phyloP scores from a whole-genome alignment of 176 grass and related monocot species.

The Tillandsia leiboldiana region DNA sequence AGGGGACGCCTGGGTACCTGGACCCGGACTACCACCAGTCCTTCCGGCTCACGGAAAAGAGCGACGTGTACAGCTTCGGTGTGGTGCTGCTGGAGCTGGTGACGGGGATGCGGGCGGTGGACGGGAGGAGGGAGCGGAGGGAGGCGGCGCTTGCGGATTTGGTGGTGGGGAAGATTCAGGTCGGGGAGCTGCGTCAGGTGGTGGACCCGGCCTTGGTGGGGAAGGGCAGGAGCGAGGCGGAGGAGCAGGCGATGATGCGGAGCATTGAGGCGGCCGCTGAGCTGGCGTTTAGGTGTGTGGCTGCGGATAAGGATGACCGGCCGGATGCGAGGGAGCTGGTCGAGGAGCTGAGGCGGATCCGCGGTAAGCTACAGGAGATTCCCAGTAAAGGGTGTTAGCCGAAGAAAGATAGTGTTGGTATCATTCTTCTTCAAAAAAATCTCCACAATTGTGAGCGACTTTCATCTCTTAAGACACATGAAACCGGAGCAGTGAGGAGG shows the following conservation, averaged over 20 bases:
- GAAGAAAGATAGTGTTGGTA: background rate
- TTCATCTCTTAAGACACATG: too few relatives aligned
- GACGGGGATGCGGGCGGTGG: constrained; percentile 71
- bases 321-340: constrained; percentile 65
- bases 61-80: constrained; percentile 95
- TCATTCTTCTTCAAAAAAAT: too few relatives aligned
- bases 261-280: constrained; percentile 69
- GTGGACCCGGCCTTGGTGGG: constrained; percentile 58
- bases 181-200: constrained; percentile 70
- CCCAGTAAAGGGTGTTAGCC: constrained; percentile 20
- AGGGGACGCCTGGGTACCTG: constrained; percentile 89
- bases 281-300: constrained; percentile 83
- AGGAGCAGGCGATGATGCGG: constrained; percentile 34
- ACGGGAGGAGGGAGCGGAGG: constrained; percentile 67
- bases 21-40: constrained; percentile 89
- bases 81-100: constrained; percentile 93
- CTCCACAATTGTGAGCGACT: too few relatives aligned
- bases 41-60: constrained; percentile 95
- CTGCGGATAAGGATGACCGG: constrained; percentile 85
- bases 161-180: constrained; percentile 87
- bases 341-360: constrained; percentile 64
- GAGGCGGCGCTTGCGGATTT: constrained; percentile 71
- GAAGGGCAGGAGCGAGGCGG: constrained; percentile 10
- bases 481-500: too few relatives aligned
- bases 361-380: constrained; percentile 30